These are phyloP conservation scores for Sporobolus alterniflorus DNA, from an alignment of 202 grass and related monocot genomes.

Conservation along the genomic window DNA sequence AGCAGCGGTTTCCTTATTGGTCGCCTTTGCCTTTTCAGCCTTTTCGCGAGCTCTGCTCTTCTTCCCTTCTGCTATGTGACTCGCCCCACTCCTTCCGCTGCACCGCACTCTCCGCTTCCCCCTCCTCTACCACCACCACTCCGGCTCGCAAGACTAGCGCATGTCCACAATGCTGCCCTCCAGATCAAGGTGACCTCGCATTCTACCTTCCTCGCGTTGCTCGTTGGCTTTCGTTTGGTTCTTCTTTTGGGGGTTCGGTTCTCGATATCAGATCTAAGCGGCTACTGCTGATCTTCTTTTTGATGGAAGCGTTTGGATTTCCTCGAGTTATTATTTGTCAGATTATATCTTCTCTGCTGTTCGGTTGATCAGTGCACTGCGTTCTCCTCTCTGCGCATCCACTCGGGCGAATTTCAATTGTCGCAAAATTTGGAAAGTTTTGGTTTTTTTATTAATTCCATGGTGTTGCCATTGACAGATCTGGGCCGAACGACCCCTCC, in stretches of 20 bases:
- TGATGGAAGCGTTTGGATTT: neutral
- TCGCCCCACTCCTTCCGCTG: conserved; percentile 13
- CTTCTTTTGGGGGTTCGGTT: neutral
- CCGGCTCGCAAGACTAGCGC: neutral
- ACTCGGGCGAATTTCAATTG: neutral
- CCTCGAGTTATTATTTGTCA: neutral
- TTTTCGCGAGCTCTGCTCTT: conserved; percentile 46
- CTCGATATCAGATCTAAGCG: conserved; percentile 37
- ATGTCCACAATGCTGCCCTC: conserved; percentile 78
- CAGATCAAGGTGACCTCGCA: conserved; percentile 56
- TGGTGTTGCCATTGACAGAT: conserved; percentile 53
- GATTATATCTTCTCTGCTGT: neutral
- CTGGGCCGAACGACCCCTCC: conserved; percentile 78
- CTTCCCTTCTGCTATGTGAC: neutral
- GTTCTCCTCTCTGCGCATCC: neutral
- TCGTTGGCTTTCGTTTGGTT: neutral
- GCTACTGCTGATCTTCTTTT: neutral
- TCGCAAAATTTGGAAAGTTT: neutral
- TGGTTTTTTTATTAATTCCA: neutral
- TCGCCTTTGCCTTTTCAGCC: conserved; percentile 59
- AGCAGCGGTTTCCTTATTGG: too few relatives aligned
- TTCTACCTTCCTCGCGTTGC: neutral
- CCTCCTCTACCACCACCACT: neutral
- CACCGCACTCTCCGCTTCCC: neutral
- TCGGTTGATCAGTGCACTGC: neutral